Evolutionary conservation across 768 basidiomycete species (phyloP), one percentile per base, ranked within the genome.

Genomic region (Leccinum aurantiacum): DNA sequence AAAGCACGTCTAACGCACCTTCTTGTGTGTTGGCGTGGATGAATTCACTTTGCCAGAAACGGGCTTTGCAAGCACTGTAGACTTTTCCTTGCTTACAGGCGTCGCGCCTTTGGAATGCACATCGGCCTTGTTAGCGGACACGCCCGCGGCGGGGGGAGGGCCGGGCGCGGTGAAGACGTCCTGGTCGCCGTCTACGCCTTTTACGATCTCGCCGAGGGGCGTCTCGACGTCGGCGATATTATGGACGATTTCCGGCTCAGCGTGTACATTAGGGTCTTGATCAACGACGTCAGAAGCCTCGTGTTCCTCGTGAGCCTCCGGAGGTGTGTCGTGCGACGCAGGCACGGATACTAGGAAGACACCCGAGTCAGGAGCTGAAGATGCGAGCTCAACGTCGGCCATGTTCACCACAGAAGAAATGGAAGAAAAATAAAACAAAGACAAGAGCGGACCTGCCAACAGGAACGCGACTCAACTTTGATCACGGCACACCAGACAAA

Each of bases 21-120:
- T 91, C 78, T 89, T 92, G 51, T 86, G 86, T 10, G 79, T 71
- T 57, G 84, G 80, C 19, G 85, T 82, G 46, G 82, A 74, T 35
- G 84, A 79, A 64, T 75, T 80, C 24, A 77, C 60, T 75, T 84
- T 88, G 54, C 72, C 75, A 25, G 77, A 66, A 46, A 76, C 63
- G 59, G 78, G 69, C 69, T 80, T 84, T 60, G 75, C 76, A 48
- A 77, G 71, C 64, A 79, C 74, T 47, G 73, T 62, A 38, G 71
- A 67, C 73, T 75, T 79, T 56, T 64, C 68, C 60, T 73, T 75
- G 56, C 61, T 53, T 54, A 58, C 50, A 60, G 57, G 62, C 38
- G 69, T 65, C 25, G 73, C 54, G 31, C 68, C 61, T 61, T 65
- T 71, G 57, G 75, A 69, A 63, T 61, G 64, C 48, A 53, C 53